Evolutionary conservation across 1,284 basidiomycete genomes (phyloP), one percentile per base, ranked within the genome.

Genomic region (Tilletia indica): DNA sequence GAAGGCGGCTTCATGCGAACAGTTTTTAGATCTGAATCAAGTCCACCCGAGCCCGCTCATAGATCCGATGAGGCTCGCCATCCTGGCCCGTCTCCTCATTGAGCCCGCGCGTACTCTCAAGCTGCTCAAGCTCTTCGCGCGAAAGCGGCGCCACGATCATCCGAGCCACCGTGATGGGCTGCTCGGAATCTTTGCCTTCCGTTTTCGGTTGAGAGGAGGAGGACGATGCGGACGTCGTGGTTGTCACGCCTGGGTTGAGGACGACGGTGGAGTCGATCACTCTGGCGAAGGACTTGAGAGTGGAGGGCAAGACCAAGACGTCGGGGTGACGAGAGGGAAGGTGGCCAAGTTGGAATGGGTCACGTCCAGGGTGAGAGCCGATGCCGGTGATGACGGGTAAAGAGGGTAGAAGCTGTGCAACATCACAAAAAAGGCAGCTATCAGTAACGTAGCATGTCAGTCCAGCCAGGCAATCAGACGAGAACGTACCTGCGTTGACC

Each of bases 341-440:
- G 47, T 80, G 4, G 80, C 71, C 4, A 84, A 71, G 19, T 76
- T 73, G 34, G 73, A 75, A 56, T 83, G 82, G 9, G 72, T 70
- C 16, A 80, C 73, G 71, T 83, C 80, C 63, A 81, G 77, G 1
- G 79, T 25, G 34, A 71, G 63, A 36, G 64, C 66, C 9, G 92
- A 85, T 2, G 91, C 89, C 16, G 88, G 83, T 0, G 96, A 93
- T 0, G 91, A 88, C 2, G 96, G 96, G 83, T 96, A 98, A 61
- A 98, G 85, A 0, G 97, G 97, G 84, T 99, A 99, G 86, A 97
- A 97, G 81, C 91, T 94, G 78, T 42, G 75, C 39, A 54, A 12
- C 12, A 49, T 2, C 51, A 54, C 2, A 54, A 25, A n/a, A 54
- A 54, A 25, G 8, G 47, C 1, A 49, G 47, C 11, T 1, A 31